These are phyloP conservation scores for Pulveroboletus sp. DNA, from an alignment of 768 basidiomycete species.

Conservation along the genomic window DNA sequence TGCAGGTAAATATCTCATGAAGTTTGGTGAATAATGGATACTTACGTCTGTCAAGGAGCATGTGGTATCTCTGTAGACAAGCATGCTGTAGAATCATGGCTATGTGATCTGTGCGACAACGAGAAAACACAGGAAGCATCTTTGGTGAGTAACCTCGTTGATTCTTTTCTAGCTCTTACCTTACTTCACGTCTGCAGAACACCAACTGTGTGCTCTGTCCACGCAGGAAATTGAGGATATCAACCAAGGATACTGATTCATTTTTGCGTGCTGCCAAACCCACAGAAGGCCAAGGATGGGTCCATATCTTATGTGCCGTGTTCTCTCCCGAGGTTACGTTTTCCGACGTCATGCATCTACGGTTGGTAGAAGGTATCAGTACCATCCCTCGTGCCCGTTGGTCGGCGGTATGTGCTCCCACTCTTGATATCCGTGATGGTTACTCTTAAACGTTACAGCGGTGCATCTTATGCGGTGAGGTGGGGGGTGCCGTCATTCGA, in stretches of 20 bases:
- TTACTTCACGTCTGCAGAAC: constrained; percentile 43
- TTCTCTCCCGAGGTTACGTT: constrained; percentile 84
- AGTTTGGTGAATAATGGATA: neutral
- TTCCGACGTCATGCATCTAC: constrained; percentile 66
- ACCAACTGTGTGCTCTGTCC: constrained; percentile 86
- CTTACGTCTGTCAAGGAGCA: constrained; percentile 39
- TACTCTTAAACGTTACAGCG: constrained; percentile 39
- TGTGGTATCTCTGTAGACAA: constrained; percentile 69
- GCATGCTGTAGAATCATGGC: constrained; percentile 65
- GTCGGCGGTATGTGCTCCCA: constrained; percentile 53
- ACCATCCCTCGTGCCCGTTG: constrained; percentile 67
- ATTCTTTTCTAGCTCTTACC: neutral
- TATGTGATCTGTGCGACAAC: constrained; percentile 85
- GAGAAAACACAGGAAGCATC: constrained; percentile 77
- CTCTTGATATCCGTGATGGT: neutral
- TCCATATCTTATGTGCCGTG: constrained; percentile 83
- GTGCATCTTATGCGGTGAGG: constrained; percentile 69
- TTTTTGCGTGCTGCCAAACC: constrained; percentile 80
- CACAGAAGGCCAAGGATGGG: constrained; percentile 92
- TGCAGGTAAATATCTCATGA: constrained; percentile 46
- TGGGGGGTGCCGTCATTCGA: constrained; percentile 73
- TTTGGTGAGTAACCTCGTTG: constrained; percentile 46
- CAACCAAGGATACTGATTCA: constrained; percentile 49
- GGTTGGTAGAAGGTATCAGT: constrained; percentile 82
- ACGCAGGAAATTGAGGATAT: constrained; percentile 32